phyloP scores from a whole-genome alignment of 148 eudicot species.

The Fagopyrum tataricum region DNA sequence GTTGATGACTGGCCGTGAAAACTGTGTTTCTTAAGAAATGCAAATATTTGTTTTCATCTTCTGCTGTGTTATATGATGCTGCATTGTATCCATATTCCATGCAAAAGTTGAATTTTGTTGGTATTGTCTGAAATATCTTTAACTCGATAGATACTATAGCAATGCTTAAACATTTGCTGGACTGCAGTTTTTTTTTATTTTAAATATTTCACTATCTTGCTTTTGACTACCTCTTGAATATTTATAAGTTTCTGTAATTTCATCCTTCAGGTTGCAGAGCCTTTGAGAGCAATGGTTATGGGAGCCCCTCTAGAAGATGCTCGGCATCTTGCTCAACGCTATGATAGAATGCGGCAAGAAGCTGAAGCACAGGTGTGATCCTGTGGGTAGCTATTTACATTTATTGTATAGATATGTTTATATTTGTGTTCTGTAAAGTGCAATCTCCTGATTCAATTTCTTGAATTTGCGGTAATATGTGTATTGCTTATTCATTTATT shows the following conservation, averaged over 20 bases:
- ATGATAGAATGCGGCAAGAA: conserved; percentile 95
- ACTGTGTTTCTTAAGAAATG: neutral
- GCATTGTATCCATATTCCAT: neutral
- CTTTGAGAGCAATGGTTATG: conserved; percentile 95
- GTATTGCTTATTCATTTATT: neutral
- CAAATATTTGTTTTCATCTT: neutral
- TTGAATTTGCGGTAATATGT: neutral
- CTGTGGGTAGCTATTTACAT: conserved; percentile 7
- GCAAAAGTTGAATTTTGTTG: neutral
- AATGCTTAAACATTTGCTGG: neutral
- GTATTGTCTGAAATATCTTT: neutral
- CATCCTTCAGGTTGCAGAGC: conserved; percentile 74
- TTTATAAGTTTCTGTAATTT: conserved; percentile 5
- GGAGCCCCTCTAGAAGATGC: conserved; percentile 99
- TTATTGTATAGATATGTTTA: neutral
- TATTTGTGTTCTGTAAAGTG: neutral
- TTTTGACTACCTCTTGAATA: neutral
- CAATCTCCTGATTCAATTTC: neutral
- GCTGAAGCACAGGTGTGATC: conserved; percentile 90
- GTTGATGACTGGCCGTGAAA: conserved; percentile 25
- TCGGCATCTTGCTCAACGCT: conserved; percentile 96
- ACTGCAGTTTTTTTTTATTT: neutral
- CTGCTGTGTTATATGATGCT: neutral
- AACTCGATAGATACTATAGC: neutral
- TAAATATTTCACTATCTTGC: neutral